A percentile compares a stretch with the other conserved stretches of the same genome.
Evolutionary conservation across 2,329 filamentous ascomycete species (phyloP).

Genomic region (Colletotrichum tanaceti): DNA sequence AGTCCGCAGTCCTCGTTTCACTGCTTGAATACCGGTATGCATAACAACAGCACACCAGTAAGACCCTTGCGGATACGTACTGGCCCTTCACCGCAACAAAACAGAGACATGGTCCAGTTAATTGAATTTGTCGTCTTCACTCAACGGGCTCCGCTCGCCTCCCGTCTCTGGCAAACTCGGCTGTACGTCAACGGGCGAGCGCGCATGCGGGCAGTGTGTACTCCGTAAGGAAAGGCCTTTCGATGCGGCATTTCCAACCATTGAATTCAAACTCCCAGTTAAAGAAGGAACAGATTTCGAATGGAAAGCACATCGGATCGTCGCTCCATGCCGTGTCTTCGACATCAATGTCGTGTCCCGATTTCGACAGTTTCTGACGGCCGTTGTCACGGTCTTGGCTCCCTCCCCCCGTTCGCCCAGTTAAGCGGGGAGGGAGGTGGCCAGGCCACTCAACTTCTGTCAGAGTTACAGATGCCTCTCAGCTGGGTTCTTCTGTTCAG

Average conservation of each 20-base stretch:
- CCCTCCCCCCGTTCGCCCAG: conserved; percentile 32
- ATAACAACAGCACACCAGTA: neutral
- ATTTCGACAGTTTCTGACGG: conserved; percentile 21
- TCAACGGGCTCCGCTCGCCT: conserved; percentile 24
- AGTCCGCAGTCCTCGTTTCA: neutral
- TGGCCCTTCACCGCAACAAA: conserved; percentile 34
- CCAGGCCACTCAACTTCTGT: conserved; percentile 15
- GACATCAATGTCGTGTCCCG: conserved; percentile 1
- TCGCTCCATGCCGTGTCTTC: neutral
- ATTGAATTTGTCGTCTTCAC: conserved; percentile 32
- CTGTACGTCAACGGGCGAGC: conserved; percentile 24
- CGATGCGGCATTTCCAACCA: conserved; percentile 5
- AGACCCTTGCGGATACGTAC: conserved; percentile 7
- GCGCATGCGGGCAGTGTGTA: conserved; percentile 19
- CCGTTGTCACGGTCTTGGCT: conserved; percentile 35
- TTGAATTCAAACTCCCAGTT: neutral
- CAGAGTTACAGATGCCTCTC: conserved; percentile 23
- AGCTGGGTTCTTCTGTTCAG: conserved; percentile 1
- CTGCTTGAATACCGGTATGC: conserved; percentile 4
- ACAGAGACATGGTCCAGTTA: conserved; percentile 30
- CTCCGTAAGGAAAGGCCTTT: conserved; percentile 28
- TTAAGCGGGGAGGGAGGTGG: neutral
- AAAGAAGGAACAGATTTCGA: conserved; percentile 17
- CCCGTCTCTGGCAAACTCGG: conserved; percentile 30
- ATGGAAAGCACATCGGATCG: conserved; percentile 2